These are phyloP conservation scores for Endothia cerciana DNA, from an alignment of 2,329 filamentous ascomycete genomes.

Conservation along the genomic window DNA sequence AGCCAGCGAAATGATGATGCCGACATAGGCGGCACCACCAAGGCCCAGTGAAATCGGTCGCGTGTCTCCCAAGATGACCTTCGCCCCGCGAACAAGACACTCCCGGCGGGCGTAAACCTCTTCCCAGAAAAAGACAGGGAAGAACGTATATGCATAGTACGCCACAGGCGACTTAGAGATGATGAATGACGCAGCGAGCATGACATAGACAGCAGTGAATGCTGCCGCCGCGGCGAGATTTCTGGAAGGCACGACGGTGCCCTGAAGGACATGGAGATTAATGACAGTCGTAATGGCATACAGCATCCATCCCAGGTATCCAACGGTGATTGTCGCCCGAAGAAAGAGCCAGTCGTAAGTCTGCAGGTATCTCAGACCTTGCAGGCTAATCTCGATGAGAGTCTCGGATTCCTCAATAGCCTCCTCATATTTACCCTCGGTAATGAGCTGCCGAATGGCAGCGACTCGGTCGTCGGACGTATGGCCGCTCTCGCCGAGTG, in stretches of 20 bases:
- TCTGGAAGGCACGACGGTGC: slow-evolving; percentile 66
- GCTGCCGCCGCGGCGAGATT: slow-evolving; percentile 60
- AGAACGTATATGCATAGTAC: slow-evolving; percentile 91
- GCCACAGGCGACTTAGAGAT: slow-evolving; percentile 78
- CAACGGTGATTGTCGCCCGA: slow-evolving; percentile 81
- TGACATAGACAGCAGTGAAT: slow-evolving; percentile 77
- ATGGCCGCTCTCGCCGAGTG: slow-evolving; percentile 65
- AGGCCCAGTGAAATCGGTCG: slow-evolving; percentile 52
- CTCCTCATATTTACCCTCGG: slow-evolving; percentile 67
- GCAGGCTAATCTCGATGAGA: slow-evolving; percentile 75
- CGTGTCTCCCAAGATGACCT: slow-evolving; percentile 69
- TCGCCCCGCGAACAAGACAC: slow-evolving; percentile 69
- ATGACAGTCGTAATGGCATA: slow-evolving; percentile 89
- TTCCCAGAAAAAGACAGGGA: slow-evolving; percentile 96
- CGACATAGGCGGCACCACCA: slow-evolving; percentile 70
- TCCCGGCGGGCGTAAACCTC: slow-evolving; percentile 81
- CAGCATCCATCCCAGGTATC: slow-evolving; percentile 94
- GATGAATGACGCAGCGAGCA: slow-evolving; percentile 77
- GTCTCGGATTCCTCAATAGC: slow-evolving; percentile 79
- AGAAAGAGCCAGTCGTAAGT: slow-evolving; percentile 99
- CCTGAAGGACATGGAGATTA: slow-evolving; percentile 82
- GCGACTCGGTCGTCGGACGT: slow-evolving; percentile 69
- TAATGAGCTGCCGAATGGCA: slow-evolving; percentile 70
- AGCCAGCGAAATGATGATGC: slow-evolving; percentile 79
- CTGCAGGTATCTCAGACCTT: slow-evolving; percentile 90